Percentiles rank a stretch among this genome's conserved stretches.
These are phyloP conservation scores for Agaricus sinodeliciosus DNA, from an alignment of 768 basidiomycete genomes.

Conservation along the genomic window DNA sequence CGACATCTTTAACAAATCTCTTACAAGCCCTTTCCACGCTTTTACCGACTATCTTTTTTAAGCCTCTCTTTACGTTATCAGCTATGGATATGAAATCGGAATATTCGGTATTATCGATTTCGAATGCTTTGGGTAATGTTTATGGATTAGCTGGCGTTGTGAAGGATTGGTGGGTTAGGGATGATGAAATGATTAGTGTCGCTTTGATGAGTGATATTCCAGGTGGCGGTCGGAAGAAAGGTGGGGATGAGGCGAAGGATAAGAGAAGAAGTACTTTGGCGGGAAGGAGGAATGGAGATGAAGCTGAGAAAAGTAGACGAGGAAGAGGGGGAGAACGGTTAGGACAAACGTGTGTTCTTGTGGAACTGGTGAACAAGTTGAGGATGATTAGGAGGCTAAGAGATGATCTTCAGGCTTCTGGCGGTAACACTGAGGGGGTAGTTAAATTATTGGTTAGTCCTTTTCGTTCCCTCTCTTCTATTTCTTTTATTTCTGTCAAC, in stretches of 20 bases:
- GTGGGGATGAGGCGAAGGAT: constrained; percentile 15
- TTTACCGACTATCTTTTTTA: constrained; percentile 63
- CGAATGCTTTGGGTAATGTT: constrained; percentile 52
- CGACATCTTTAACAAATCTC: constrained; percentile 34
- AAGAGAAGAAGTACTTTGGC: constrained; percentile 29
- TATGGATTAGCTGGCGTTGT: constrained; percentile 46
- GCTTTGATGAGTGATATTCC: constrained; percentile 53
- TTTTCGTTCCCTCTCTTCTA: background rate
- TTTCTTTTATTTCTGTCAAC: background rate
- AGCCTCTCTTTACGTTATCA: constrained; percentile 64
- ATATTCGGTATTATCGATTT: constrained; percentile 5
- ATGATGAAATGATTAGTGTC: constrained; percentile 70
- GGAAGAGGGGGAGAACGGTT: constrained; percentile 45
- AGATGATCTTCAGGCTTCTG: constrained; percentile 18
- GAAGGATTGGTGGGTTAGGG: constrained; percentile 58
- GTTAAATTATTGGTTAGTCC: constrained; percentile 21
- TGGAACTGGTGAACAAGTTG: constrained; percentile 54
- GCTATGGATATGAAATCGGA: constrained; percentile 18
- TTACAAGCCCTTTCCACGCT: constrained; percentile 42
- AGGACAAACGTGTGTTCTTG: constrained; percentile 55
- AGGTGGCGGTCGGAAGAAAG: background rate
- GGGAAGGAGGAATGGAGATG: constrained; percentile 5
- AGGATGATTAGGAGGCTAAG: constrained; percentile 36
- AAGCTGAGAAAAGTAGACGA: constrained; percentile 1
- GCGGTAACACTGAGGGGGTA: background rate